Evolutionary conservation across 441 rosid genomes (phyloP).

Genomic region (Pelargonium australe): DNA sequence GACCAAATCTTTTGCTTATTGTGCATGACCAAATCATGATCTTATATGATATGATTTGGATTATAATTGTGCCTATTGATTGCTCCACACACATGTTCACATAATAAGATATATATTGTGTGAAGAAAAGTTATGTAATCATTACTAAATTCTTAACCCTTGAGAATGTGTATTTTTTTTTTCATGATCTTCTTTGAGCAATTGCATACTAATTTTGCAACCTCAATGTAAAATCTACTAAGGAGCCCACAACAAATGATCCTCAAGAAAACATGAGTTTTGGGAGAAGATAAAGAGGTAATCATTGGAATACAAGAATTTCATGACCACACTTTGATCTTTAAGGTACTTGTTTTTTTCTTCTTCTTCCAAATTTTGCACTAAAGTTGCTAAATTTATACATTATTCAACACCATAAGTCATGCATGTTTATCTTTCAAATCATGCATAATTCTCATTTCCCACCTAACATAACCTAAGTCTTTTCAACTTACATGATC

Average conservation of each 20-base stretch:
- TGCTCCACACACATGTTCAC: not conserved
- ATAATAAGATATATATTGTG: no score
- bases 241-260: not conserved
- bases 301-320: not conserved
- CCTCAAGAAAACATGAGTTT: not conserved
- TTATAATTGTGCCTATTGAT: not conserved
- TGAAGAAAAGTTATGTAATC: no score
- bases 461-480: no score
- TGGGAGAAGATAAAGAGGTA: not conserved
- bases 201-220: no score
- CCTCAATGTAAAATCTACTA: not conserved
- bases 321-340: not conserved
- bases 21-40: not conserved
- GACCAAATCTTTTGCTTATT: constrained; percentile 5
- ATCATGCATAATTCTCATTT: no score
- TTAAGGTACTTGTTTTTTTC: not conserved
- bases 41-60: not conserved
- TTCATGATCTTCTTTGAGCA: no score
- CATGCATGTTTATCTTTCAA: no score
- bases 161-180: no score
- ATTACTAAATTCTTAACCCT: no score
- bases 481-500: no score
- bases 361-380: not conserved
- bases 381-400: not conserved
- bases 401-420: not conserved